phyloP scores from a whole-genome alignment of 306 rosid species.

The Castanea mollissima region DNA sequence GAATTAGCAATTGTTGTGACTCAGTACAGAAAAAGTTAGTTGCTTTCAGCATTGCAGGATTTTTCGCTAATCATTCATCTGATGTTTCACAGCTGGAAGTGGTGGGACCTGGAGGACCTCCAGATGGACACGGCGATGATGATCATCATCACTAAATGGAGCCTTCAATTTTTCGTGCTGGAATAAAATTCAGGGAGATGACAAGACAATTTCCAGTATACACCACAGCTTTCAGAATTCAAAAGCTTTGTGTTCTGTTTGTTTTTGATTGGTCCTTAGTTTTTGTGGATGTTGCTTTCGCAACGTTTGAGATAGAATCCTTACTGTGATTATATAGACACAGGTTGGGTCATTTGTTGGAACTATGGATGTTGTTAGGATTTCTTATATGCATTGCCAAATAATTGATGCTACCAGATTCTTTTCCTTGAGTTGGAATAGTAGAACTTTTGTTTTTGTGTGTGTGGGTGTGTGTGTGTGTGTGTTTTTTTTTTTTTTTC shows the following conservation, averaged over 20 bases:
- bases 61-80: conserved; percentile 24
- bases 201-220: conserved; percentile 46
- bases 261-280: conserved; percentile 41
- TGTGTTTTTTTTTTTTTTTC: neutral
- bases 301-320: conserved; percentile 37
- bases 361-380: conserved; percentile 36
- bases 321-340: conserved; percentile 49
- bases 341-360: conserved; percentile 35
- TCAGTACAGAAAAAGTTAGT: too few relatives aligned
- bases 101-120: conserved; percentile 96
- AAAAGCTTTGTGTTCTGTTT: conserved; percentile 37
- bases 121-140: conserved; percentile 68
- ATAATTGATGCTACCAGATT: conserved; percentile 56
- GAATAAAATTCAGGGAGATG: conserved; percentile 48
- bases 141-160: conserved; percentile 56
- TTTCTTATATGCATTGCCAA: conserved; percentile 37
- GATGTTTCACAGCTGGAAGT: conserved; percentile 74
- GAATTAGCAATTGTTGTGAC: too few relatives aligned
- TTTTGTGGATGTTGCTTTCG: conserved; percentile 26
- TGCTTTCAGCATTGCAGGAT: neutral
- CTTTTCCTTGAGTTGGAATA: conserved; percentile 26
- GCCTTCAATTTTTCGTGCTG: conserved; percentile 30
- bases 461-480: too few relatives aligned
- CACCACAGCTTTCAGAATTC: conserved; percentile 37
- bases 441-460: neutral